These are phyloP conservation scores for Debaryomycetaceae sp. DNA, from an alignment of 1,139 yeast genomes.

Conservation along the genomic window DNA sequence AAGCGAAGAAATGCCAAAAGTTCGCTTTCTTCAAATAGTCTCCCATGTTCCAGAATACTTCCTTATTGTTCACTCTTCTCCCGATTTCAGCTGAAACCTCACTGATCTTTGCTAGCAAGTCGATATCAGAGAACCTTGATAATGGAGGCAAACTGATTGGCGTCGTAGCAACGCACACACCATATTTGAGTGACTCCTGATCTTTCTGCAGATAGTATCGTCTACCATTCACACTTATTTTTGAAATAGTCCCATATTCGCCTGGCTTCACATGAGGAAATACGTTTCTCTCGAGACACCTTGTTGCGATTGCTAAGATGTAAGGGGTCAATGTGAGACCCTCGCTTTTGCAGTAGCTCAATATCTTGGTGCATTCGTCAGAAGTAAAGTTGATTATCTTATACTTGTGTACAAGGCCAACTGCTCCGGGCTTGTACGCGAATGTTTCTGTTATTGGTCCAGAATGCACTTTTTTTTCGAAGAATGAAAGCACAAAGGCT, in stretches of 20 bases:
- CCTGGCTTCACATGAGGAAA: conserved; percentile 1
- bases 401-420: conserved; percentile 8
- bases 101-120: neutral
- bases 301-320: conserved; percentile 4
- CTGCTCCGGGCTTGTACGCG: conserved; percentile 1
- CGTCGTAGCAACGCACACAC: conserved; percentile 16
- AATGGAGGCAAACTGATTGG: conserved; percentile 4
- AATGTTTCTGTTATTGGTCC: too few species aligned
- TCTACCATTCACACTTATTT: conserved; percentile 23
- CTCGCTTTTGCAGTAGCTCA: conserved; percentile 2
- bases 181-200: conserved; percentile 13
- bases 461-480: too few species aligned
- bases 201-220: conserved; percentile 16
- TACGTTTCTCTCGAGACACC: conserved; percentile 4
- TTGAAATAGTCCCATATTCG: conserved; percentile 11
- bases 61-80: neutral
- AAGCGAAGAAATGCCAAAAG: conserved; percentile 12
- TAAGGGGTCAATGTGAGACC: conserved; percentile 6
- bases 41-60: conserved; percentile 7
- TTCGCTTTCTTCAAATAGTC: conserved; percentile 12
- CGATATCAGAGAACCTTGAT: neutral
- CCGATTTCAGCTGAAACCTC: neutral
- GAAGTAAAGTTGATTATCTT: conserved; percentile 11
- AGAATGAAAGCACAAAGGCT: too few species aligned
- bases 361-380: conserved; percentile 1